Evolutionary conservation across 345 rosid species (phyloP).

Genomic region (Eucalyptus grandis): DNA sequence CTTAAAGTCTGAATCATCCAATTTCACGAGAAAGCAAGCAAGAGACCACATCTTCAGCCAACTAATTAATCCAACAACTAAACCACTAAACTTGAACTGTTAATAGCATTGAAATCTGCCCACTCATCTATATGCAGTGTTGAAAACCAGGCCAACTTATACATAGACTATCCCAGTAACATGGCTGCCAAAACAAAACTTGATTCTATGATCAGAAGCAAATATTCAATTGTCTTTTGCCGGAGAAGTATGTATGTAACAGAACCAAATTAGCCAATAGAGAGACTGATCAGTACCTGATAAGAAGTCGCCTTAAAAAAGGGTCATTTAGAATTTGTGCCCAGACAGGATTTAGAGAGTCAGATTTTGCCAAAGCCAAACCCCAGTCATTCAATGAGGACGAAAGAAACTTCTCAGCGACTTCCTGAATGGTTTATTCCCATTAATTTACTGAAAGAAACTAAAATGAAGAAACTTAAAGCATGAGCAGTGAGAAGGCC

Average conservation of each 20-base stretch:
- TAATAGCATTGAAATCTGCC: not conserved
- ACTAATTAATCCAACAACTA: not conserved
- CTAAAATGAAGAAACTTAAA: not conserved
- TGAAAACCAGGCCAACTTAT: not conserved
- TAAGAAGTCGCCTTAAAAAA: conserved; percentile 71
- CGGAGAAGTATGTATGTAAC: not conserved
- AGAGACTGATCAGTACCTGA: conserved; percentile 38
- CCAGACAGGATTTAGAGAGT: conserved; percentile 82
- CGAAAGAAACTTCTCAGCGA: conserved; percentile 63
- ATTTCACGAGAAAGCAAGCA: not conserved
- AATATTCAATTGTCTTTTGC: not conserved
- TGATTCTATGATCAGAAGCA: not conserved
- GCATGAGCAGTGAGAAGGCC: not conserved
- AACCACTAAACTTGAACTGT: not conserved
- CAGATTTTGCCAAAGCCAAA: conserved; percentile 50
- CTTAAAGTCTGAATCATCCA: not conserved
- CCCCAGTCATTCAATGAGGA: conserved; percentile 79
- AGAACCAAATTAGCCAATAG: not conserved
- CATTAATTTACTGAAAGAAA: not conserved
- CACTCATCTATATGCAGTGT: not conserved
- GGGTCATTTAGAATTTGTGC: conserved; percentile 80
- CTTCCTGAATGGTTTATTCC: conserved; percentile 29
- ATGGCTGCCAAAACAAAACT: not conserved
- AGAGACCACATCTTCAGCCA: not conserved
- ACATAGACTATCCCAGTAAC: not conserved